Base-by-base conservation (phyloP, 2,329 filamentous ascomycete species). In the Fusarium keratoplasticum region DNA sequence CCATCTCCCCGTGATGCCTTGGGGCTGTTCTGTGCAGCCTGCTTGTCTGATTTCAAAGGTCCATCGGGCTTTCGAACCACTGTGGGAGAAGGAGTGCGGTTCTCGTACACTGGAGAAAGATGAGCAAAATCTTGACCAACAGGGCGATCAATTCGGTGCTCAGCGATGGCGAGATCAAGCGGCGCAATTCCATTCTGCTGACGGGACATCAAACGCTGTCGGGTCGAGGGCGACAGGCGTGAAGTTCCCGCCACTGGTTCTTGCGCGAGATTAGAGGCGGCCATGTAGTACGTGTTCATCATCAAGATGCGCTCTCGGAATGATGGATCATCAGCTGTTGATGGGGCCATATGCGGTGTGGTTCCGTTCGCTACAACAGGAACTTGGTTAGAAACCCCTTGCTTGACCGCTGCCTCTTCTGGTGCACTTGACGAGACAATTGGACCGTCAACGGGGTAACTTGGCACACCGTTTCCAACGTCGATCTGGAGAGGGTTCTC, bases 91-190 rank as follows among this genome's bases (percentile, higher is more conserved):
- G 93, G 92, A 0, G 91, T 93, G n/a, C 89, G 87, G 7, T 89
- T 88, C 82, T 95, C 93, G 63, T 92, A 93, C 1, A 95, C 93
- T 0, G 93, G 93, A 0, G 93, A 95, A 3, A 95, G 85, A 74
- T 87, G 88, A 47, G 86, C 85, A 59, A 85, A 78, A 10, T 89
- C 88, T 11, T 75, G 69, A 16, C 76, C 75, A 25, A 77, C 63
- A 10, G 83, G 81, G 6, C 81, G 78, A 61, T 83, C 81, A 13
- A 84, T 75, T 25, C 83, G 81, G 22, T 83, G 82, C 35, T 86
- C 85, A 5, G 85, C 83, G 42, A 87, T 86, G 2, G 88, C 89
- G 16, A 90, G 84, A 74, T 91, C 89, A 20, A 90, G 81, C 8
- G 89, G 87, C 16, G 88, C 88, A 69, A 90, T 88, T 25, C 85